These are phyloP conservation scores for Flaveria floridana DNA, from an alignment of 140 eudicot genomes.

Conservation along the genomic window DNA sequence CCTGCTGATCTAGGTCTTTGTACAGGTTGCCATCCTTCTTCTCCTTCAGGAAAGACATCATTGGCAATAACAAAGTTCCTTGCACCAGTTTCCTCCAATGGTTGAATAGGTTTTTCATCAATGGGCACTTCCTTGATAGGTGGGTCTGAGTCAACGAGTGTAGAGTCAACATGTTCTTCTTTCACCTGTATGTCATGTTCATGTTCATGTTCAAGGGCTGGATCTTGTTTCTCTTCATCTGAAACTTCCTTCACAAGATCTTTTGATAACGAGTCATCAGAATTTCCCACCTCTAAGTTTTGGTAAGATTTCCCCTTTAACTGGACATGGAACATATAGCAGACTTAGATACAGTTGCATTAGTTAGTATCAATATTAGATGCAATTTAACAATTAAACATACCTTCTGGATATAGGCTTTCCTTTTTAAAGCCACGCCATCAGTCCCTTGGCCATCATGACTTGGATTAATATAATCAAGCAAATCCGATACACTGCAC, in stretches of 20 bases:
- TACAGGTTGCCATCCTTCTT: slow-evolving; percentile 98
- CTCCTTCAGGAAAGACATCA: slow-evolving; percentile 67
- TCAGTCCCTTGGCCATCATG: slow-evolving; percentile 70
- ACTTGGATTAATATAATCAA: slow-evolving; percentile 93
- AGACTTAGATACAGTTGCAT: slow-evolving; percentile 12
- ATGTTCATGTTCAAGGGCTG: slow-evolving; percentile 38
- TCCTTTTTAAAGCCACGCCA: slow-evolving; percentile 61
- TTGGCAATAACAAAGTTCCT: slow-evolving; percentile 38
- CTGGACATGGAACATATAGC: slow-evolving; percentile 38
- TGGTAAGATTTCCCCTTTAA: slow-evolving; percentile 71
- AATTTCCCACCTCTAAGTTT: slow-evolving; percentile 40
- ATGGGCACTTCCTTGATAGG: slow-evolving; percentile 38
- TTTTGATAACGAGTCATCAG: slow-evolving; percentile 55
- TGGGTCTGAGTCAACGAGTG: slow-evolving; percentile 37
- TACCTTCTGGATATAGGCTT: slow-evolving; percentile 70
- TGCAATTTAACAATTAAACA: not conserved
- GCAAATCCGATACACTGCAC: slow-evolving; percentile 96
- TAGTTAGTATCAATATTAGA: slow-evolving; percentile 2
- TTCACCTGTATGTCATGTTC: slow-evolving; percentile 38
- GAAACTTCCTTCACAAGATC: slow-evolving; percentile 42
- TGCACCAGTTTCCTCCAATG: slow-evolving; percentile 36
- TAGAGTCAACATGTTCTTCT: slow-evolving; percentile 25
- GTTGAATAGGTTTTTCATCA: slow-evolving; percentile 40
- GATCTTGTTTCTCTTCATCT: slow-evolving; percentile 51
- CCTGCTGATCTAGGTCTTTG: slow-evolving; percentile 86